A percentile compares a stretch with the other conserved stretches of the same genome.
phyloP scores from a whole-genome alignment of 2,329 filamentous ascomycete species.

The Pseudogymnoascus sp. region DNA sequence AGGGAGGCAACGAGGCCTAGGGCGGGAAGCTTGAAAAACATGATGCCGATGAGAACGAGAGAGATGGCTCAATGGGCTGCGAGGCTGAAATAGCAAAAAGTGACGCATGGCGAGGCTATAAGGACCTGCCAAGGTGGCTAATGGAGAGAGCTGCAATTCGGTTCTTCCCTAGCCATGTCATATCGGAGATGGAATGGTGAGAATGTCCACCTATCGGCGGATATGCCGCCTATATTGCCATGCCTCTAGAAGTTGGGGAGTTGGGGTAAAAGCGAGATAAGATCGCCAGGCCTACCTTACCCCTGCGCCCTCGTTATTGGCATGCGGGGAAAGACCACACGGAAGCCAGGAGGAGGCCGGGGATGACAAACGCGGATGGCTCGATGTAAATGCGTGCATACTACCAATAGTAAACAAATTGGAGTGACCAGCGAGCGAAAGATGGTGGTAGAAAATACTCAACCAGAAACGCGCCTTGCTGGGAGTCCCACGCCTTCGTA shows the following conservation, averaged over 20 bases:
- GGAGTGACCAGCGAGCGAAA: neutral
- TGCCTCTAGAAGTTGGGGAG: neutral
- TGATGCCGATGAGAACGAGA: conserved; percentile 17
- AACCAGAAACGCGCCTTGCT: neutral
- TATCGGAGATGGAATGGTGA: conserved; percentile 3
- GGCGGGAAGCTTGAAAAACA: conserved; percentile 19
- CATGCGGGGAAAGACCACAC: conserved; percentile 4
- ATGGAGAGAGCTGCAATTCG: neutral
- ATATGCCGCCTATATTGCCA: conserved; percentile 5
- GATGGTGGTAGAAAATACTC: neutral
- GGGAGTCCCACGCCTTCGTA: neutral
- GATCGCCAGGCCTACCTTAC: conserved; percentile 3
- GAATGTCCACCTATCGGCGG: conserved; percentile 7
- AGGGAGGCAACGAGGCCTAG: conserved; percentile 21
- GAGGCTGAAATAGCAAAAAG: conserved; percentile 4
- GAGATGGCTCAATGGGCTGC: neutral
- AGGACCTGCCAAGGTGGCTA: neutral
- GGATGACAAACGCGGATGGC: neutral
- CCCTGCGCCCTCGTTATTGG: neutral
- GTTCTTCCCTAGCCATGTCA: neutral
- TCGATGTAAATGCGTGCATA: conserved; percentile 1
- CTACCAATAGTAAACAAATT: neutral
- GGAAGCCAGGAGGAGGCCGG: neutral
- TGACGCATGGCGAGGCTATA: conserved; percentile 4
- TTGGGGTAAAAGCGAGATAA: conserved; percentile 3